Percentiles rank a stretch among this genome's conserved stretches.
phyloP scores from a whole-genome alignment of 2,329 filamentous ascomycete species.

The Pseudogymnoascus sp. region DNA sequence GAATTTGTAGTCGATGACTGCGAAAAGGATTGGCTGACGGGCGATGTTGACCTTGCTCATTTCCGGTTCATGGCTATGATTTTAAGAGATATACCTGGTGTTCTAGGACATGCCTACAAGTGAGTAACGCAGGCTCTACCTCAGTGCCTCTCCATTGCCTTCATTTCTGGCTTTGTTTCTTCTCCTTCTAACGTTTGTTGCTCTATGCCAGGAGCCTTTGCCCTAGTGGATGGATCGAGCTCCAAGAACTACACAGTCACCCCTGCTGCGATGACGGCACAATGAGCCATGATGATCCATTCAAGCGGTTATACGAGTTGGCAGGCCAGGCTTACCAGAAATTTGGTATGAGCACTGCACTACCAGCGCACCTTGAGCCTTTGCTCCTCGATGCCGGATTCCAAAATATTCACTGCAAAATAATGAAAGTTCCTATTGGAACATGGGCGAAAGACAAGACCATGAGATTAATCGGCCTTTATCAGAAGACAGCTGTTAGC shows the following conservation, averaged over 20 bases:
- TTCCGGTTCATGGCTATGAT: not conserved
- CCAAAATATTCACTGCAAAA: conserved; percentile 44
- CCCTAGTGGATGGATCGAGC: conserved; percentile 1
- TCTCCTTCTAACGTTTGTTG: not conserved
- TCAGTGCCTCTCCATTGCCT: not conserved
- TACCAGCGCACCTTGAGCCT: conserved; percentile 20
- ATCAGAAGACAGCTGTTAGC: conserved; percentile 12
- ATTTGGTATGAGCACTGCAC: conserved; percentile 19
- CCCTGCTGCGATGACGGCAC: not conserved
- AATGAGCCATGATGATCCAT: conserved; percentile 22
- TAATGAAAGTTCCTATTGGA: conserved; percentile 49
- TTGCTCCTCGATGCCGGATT: conserved; percentile 42
- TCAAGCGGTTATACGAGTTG: conserved; percentile 20
- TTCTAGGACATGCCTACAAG: not conserved
- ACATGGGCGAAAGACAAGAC: conserved; percentile 41
- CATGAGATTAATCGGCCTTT: conserved; percentile 20
- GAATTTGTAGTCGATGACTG: conserved; percentile 4
- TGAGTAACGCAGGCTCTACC: not conserved
- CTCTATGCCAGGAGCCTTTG: not conserved
- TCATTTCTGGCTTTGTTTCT: not conserved
- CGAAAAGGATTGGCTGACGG: not conserved
- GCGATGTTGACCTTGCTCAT: not conserved
- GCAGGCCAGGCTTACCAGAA: conserved; percentile 19
- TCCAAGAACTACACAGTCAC: not conserved
- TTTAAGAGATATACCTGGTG: not conserved